Conservation (phyloP, 108 stramenopile species). For the Seminavis robusta region DNA sequence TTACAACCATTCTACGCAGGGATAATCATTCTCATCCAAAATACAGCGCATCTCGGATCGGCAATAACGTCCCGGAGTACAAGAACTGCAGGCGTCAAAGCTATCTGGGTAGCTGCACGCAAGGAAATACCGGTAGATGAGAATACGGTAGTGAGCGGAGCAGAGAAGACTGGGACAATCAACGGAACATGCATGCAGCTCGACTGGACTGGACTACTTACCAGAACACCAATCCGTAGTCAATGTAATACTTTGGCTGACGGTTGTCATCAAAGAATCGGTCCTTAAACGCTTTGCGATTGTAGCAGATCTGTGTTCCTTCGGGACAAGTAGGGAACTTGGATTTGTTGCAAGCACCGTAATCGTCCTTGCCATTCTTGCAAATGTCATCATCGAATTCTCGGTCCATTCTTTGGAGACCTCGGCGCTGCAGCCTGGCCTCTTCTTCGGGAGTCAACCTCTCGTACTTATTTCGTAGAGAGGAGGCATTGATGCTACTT, state of each 20-base stretch:
- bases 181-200: too few species aligned
- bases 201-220: too few species aligned
- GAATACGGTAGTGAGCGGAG: too few species aligned
- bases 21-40: conserved; percentile 46
- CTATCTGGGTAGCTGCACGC: conserved; percentile 43
- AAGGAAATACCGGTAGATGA: conserved; percentile 34
- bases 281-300: conserved; percentile 50
- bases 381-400: conserved; percentile 26
- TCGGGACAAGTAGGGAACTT: conserved; percentile 38
- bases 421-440: too few species aligned
- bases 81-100: conserved; percentile 47
- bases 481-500: too few species aligned
- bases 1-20: conserved; percentile 49
- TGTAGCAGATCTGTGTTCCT: conserved; percentile 40
- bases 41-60: conserved; percentile 43
- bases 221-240: too few species aligned
- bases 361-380: conserved; percentile 17
- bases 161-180: too few species aligned
- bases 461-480: too few species aligned
- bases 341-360: conserved; percentile 30
- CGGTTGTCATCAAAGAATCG: conserved; percentile 35
- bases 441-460: too few species aligned
- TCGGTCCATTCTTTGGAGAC: neutral
- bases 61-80: conserved; percentile 60
- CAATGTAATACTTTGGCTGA: conserved; percentile 41